Base-by-base conservation (phyloP, 441 rosid genomes). In the Populus hybrid region DNA sequence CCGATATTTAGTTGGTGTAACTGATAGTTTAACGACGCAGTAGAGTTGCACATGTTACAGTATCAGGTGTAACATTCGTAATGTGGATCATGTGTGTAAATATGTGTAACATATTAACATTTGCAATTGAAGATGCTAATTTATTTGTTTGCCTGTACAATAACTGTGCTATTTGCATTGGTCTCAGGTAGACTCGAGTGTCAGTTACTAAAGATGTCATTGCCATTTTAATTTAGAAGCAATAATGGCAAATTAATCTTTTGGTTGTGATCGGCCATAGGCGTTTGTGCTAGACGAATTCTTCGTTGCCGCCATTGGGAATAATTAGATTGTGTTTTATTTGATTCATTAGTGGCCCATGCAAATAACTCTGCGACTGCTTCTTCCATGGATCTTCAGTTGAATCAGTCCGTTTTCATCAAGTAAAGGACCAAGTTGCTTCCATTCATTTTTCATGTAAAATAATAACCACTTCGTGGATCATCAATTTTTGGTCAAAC, bases 11-110 rank as follows among this genome's bases (percentile, higher is more conserved):
- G 85, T 72, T 75, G 23, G 67, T 82, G 80, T 86, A 85, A 74
- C 81, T 82, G 87, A 83, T 82, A 86, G 88, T 61, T 80, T 74
- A 82, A 77, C 75, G 70, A 77, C 77, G 32, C 32, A 30, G 46
- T 72, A 46, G 77, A 67, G 79, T 57, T 68, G 32, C 32, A 30
- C 3, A 30, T 30, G 32, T 30, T 30, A 30, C 32, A 30, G 32
- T 30, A 30, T 30, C 32, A 30, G 32, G 68, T 80, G 83, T 85
- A 70, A 72, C 84, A 68, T 12, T 30, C 32, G 32, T 30, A 30
- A 30, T 30, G 32, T 30, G 78, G 83, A 80, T 73, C 42, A 65
- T 77, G 76, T 82, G 83, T 86, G 80, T 80, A 82, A 30, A 30
- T 77, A 83, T 82, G 21, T 81, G 79, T 78, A 86, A 61, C 76